phyloP scores from a whole-genome alignment of 768 basidiomycete genomes.

The Kwoniella dendrophila region DNA sequence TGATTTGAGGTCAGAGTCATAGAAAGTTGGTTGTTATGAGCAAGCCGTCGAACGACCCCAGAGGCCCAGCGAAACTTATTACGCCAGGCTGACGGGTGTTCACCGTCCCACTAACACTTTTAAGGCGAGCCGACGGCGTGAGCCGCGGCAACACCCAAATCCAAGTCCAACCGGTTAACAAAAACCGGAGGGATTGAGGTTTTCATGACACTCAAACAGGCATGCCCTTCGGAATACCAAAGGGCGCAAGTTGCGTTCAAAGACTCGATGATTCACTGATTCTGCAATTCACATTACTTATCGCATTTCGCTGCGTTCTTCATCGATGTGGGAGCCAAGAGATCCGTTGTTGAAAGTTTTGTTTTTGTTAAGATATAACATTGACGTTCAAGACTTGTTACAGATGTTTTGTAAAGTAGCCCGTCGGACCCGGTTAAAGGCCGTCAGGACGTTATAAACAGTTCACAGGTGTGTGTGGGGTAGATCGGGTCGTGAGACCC shows the following conservation, averaged over 20 bases:
- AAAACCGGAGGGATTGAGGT: slow-evolving; percentile 44
- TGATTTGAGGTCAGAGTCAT: slow-evolving; percentile 70
- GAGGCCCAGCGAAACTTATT: slow-evolving; percentile 59
- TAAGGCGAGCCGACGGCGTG: slow-evolving; percentile 55
- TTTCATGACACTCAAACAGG: slow-evolving; percentile 68
- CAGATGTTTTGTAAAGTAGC: slow-evolving; percentile 16
- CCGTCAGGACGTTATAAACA: slow-evolving; percentile 4
- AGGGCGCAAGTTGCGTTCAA: slow-evolving; percentile 78
- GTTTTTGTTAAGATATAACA: slow-evolving; percentile 47
- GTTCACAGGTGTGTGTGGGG: slow-evolving; percentile 55
- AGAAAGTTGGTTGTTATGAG: slow-evolving; percentile 46
- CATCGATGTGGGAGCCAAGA: slow-evolving; percentile 79
- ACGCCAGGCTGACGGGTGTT: slow-evolving; percentile 55
- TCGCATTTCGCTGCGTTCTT: slow-evolving; percentile 79
- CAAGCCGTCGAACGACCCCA: slow-evolving; percentile 19
- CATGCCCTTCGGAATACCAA: slow-evolving; percentile 70
- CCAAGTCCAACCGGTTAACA: slow-evolving; percentile 28
- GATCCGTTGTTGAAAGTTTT: slow-evolving; percentile 68
- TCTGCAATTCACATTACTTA: slow-evolving; percentile 83
- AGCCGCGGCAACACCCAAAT: slow-evolving; percentile 42
- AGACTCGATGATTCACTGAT: slow-evolving; percentile 81
- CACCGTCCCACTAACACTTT: slow-evolving; percentile 60
- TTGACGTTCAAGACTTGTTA: slow-evolving; percentile 9
- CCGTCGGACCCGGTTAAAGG: neutral
- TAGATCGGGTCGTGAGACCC: slow-evolving; percentile 61